Evolutionary conservation across 345 rosid genomes (phyloP).

Genomic region (Erysimum cheiranthoides): DNA sequence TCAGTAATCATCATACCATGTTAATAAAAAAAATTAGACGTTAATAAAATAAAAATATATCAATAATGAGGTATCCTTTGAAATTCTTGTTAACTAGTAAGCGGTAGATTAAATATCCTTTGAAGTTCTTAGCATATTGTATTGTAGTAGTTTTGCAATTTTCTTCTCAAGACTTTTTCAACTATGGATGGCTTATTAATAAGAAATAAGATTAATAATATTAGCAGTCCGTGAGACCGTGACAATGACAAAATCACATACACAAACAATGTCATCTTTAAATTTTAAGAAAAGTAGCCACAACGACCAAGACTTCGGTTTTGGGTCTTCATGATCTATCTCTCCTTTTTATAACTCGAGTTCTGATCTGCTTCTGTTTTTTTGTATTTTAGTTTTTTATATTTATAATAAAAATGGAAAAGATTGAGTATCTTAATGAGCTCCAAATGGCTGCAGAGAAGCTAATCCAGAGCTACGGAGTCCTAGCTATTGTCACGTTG

Average conservation of each 20-base stretch:
- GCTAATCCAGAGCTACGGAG: conserved; percentile 56
- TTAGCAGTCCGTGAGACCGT: background rate
- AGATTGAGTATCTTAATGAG: conserved; percentile 55
- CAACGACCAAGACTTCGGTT: background rate
- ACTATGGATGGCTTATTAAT: background rate
- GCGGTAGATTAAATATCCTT: no score
- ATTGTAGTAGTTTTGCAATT: background rate
- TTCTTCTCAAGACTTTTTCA: background rate
- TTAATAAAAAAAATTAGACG: no score
- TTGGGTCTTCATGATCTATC: background rate
- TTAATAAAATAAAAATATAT: no score
- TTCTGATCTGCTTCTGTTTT: conserved; percentile 1
- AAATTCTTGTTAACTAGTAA: no score
- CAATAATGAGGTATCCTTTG: no score
- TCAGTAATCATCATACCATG: no score
- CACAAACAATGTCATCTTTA: background rate
- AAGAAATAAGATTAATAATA: no score
- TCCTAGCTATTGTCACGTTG: conserved; percentile 59
- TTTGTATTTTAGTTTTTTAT: background rate
- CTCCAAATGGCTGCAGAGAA: conserved; percentile 56
- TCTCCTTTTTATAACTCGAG: background rate
- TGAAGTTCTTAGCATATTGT: background rate
- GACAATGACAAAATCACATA: background rate
- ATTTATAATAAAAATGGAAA: conserved; percentile 48
- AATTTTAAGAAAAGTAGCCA: background rate